Evolutionary conservation across 805 yeast species (phyloP), one percentile per base, ranked within the genome.

Genomic region (Teunomyces pallodes): DNA sequence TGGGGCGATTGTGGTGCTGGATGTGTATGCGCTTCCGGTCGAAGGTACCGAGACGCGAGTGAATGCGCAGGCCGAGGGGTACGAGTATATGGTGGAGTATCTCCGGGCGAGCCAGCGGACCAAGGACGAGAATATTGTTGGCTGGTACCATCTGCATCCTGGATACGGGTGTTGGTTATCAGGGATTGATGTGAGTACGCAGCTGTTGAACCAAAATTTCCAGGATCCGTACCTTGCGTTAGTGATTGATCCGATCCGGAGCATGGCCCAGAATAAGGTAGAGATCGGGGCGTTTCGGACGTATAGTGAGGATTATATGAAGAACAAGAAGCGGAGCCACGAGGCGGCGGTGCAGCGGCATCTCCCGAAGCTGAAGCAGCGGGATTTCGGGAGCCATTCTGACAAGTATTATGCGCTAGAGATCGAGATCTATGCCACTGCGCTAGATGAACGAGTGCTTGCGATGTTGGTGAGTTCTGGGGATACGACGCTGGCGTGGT

Each of bases 81-180:
- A 91, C 65, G 98, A 92, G 64, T 94, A 86, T 63, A 91, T 94
- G 96, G 94, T 91, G 1, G 84, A 82, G 50, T 90, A 87, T 64
- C 70, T 87, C 45, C 84, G 84, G 46, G 70, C 76, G 36, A 64
- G 80, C 52, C 79, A 80, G 59, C 65, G 70, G 24, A 69, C 76
- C 14, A 81, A 80, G 1, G 54, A 61, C n/a, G 77, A 87, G 52
- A 79, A 87, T 55, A 86, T 92, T 17, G 88, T 94, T 12, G 99
- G 99, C 8, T 92, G 99, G 99, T 92, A 94, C 74, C 99, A 94
- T 66, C 91, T 98, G 10, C 99, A 94, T 71, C 99, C 99, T 4
- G 99, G 99, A 13, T 94, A 92, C 66, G 99, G 99, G 31, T 91
- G 97, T 64, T 92, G 97, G 97, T 67, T 92, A 39, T 84, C 94